Evolutionary conservation across 176 grass and related monocot genomes (phyloP), one percentile per base, ranked within the genome.

Genomic region (Hyparrhenia diplandra): DNA sequence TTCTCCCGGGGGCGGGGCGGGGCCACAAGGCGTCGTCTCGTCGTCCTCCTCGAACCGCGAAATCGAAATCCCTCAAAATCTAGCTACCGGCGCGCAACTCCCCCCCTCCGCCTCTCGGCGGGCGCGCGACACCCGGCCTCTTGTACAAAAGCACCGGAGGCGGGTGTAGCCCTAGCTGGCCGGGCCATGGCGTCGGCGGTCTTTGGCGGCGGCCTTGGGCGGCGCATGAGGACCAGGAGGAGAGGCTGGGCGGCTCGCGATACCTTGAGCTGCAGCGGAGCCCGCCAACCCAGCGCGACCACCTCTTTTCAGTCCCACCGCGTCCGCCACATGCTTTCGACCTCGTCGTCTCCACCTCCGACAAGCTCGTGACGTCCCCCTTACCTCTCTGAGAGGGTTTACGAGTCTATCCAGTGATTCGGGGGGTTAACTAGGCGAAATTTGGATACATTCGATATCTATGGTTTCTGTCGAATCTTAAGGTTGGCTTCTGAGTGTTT

Each of bases 231-330:
- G 92, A 99, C 72, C 67, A 88, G 80, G 96, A 99, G 88, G n/a
- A n/a, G n/a, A 83, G 96, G 61, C 82, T 98, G 16, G 96, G 96
- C 86, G 90, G 47, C 85, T 99, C 51, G 76, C 94, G 25, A 92
- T 85, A n/a, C 67, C 75, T 68, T 79, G 92, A 98, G 90, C 89
- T 98, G 77, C 96, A 93, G 96, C n/a, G 27, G 92, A 98, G 47
- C 90, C 96, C 5, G 84, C 85, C 42, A 95, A 93, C 79, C 82
- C 81, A n/a, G 67, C 90, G 96, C 29, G 96, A 99, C 66, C 92
- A 90, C 76, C 92, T 95, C 77, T 93, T 86, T 79, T n/a, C 90
- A 99, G 96, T 90, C 84, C 80, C 96, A 99, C 86, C 96, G 90
- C 76, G 92, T 99, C 67, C 85, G 88, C 67, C 81, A 93, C 84